phyloP scores from a whole-genome alignment of 129 eudicot species.

The Deinandra increscens region DNA sequence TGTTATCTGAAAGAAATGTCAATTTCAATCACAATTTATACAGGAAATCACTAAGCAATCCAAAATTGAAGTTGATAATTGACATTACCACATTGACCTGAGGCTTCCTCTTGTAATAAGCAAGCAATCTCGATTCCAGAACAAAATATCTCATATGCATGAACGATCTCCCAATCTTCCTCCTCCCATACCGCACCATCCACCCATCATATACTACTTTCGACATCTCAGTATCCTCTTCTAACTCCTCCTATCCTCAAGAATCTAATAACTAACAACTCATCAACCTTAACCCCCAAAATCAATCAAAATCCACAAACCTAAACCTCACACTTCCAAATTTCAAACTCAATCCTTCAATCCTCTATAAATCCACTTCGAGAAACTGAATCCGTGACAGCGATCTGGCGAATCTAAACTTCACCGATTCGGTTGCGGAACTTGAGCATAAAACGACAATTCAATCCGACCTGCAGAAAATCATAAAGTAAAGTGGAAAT shows the following conservation, averaged over 20 bases:
- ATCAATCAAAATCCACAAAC: constrained; percentile 25
- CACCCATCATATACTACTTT: constrained; percentile 98
- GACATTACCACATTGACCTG: constrained; percentile 82
- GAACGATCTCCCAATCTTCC: constrained; percentile 93
- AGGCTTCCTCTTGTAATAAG: constrained; percentile 99
- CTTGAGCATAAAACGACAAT: constrained; percentile 3
- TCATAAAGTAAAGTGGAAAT: neutral
- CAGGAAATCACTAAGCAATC: neutral
- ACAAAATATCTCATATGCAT: constrained; percentile 97
- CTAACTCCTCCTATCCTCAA: constrained; percentile 21
- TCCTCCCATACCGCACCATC: constrained; percentile 97
- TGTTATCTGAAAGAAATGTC: neutral
- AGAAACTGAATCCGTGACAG: neutral
- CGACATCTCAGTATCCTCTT: constrained; percentile 32
- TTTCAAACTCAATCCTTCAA: neutral
- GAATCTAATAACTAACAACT: constrained; percentile 19
- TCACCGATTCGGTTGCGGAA: constrained; percentile 4
- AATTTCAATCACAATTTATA: neutral
- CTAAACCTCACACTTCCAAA: constrained; percentile 14
- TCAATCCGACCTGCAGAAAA: constrained; percentile 14
- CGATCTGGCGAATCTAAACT: constrained; percentile 32
- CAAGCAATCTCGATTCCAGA: constrained; percentile 74
- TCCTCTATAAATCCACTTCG: constrained; percentile 2
- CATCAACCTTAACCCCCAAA: constrained; percentile 16
- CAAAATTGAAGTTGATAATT: constrained; percentile 16